Evolutionary conservation across 2,329 filamentous ascomycete species (phyloP).

Genomic region (Fusarium albosuccineum): DNA sequence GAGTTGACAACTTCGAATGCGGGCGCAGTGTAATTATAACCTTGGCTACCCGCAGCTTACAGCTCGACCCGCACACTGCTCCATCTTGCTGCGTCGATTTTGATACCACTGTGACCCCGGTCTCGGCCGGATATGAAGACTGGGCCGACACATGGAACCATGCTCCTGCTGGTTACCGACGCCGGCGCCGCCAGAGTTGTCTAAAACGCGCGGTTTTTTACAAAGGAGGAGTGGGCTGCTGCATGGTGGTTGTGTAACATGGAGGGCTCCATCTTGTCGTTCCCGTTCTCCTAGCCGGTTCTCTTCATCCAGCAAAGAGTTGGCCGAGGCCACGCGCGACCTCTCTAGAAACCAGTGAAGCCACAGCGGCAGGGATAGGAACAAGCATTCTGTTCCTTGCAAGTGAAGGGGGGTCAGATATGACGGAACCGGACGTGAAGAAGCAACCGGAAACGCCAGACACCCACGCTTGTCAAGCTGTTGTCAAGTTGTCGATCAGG

Average conservation of each 20-base stretch:
- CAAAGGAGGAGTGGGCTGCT: slow-evolving; percentile 37
- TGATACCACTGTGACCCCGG: slow-evolving; percentile 14
- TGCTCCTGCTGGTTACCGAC: slow-evolving; percentile 21
- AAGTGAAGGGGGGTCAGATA: slow-evolving; percentile 29
- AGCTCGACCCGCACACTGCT: slow-evolving; percentile 33
- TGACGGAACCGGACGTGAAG: slow-evolving; percentile 21
- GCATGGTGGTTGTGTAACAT: slow-evolving; percentile 28
- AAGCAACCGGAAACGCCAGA: slow-evolving; percentile 21
- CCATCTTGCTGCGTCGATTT: slow-evolving; percentile 26
- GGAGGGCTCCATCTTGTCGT: slow-evolving; percentile 11
- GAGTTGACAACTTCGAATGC: not conserved
- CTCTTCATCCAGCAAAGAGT: slow-evolving; percentile 35
- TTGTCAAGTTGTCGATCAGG: slow-evolving; percentile 42
- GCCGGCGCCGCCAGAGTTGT: not conserved
- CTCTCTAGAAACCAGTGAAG: not conserved
- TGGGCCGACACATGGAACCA: slow-evolving; percentile 34
- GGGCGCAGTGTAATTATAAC: slow-evolving; percentile 16
- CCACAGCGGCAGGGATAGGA: slow-evolving; percentile 24
- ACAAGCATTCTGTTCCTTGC: slow-evolving; percentile 16
- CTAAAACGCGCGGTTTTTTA: slow-evolving; percentile 35
- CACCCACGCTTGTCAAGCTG: slow-evolving; percentile 4
- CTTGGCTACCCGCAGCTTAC: slow-evolving; percentile 22
- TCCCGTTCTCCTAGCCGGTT: slow-evolving; percentile 28
- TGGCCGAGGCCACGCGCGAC: too few species aligned
- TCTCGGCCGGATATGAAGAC: slow-evolving; percentile 41